Conservation (phyloP, 352 stramenopile species). For the Heterotrichella gracilis region DNA sequence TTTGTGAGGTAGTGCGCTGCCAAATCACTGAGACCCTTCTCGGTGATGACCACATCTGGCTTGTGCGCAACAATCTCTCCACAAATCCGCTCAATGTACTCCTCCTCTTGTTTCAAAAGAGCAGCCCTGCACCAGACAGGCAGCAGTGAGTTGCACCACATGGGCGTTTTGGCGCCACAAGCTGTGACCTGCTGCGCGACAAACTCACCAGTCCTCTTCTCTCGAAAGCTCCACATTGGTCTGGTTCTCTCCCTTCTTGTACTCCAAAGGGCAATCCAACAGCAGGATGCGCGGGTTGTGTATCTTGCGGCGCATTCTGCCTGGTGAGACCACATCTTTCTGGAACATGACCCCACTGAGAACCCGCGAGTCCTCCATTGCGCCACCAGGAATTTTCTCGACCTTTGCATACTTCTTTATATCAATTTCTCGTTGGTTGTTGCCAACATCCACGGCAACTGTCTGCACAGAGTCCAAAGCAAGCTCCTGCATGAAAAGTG, state of each 20-base stretch:
- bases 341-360: slow-evolving; percentile 97
- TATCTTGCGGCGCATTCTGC: slow-evolving; percentile 87
- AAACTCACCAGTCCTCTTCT: slow-evolving; percentile 73
- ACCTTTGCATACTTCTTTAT: slow-evolving; percentile 97
- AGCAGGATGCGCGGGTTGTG: slow-evolving; percentile 89
- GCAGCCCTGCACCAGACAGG: too few species aligned
- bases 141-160: too few species aligned
- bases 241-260: slow-evolving; percentile 93
- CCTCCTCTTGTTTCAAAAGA: slow-evolving; percentile 86
- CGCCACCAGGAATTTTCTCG: slow-evolving; percentile 85
- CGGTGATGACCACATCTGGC: slow-evolving; percentile 94
- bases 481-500: slow-evolving; percentile 79
- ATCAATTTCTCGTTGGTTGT: slow-evolving; percentile 74
- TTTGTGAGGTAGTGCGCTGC: slow-evolving; percentile 98
- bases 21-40: slow-evolving; percentile 96
- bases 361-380: slow-evolving; percentile 61
- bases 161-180: too few species aligned
- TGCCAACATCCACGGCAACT: slow-evolving; percentile 30
- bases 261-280: slow-evolving; percentile 90
- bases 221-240: slow-evolving; percentile 93
- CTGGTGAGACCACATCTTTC: slow-evolving; percentile 88
- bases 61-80: slow-evolving; percentile 76
- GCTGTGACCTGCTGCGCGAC: too few species aligned
- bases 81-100: slow-evolving; percentile 97
- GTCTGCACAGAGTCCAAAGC: slow-evolving; percentile 76